Conservation (phyloP, 768 basidiomycete species). For the Xerocomus potaroensis region DNA sequence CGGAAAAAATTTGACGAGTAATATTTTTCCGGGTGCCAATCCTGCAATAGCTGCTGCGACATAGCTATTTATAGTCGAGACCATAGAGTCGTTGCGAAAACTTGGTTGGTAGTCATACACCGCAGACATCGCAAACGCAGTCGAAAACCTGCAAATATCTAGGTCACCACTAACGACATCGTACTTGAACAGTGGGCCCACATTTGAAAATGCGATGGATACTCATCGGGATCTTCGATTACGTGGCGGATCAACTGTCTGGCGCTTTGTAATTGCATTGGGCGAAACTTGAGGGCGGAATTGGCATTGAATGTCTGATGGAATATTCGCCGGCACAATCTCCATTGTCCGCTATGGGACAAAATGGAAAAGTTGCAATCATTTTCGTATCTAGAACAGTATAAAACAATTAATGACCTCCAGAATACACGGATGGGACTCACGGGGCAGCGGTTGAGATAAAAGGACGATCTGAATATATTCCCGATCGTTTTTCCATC, state of each 20-base stretch:
- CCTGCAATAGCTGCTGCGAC: background rate
- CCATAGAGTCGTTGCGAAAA: slow-evolving; percentile 6
- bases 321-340: no score
- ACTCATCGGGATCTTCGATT: background rate
- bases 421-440: background rate
- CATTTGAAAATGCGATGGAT: slow-evolving; percentile 1
- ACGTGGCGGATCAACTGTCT: background rate
- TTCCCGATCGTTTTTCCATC: no score
- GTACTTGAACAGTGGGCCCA: background rate
- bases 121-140: slow-evolving; percentile 23
- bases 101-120: slow-evolving; percentile 15
- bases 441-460: no score
- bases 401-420: background rate
- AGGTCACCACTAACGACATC: no score
- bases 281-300: no score
- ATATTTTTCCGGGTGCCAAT: background rate
- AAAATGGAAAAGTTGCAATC: background rate
- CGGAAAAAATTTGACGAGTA: slow-evolving; percentile 6
- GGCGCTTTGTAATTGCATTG: slow-evolving; percentile 1
- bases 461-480: no score
- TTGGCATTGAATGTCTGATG: no score
- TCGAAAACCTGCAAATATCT: slow-evolving; percentile 24
- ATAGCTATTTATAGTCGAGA: slow-evolving; percentile 3
- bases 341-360: no score
- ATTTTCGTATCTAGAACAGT: background rate